Evolutionary conservation across 2,329 filamentous ascomycete species (phyloP), one percentile per base, ranked within the genome.

Genomic region (Colletotrichum nymphaeae): DNA sequence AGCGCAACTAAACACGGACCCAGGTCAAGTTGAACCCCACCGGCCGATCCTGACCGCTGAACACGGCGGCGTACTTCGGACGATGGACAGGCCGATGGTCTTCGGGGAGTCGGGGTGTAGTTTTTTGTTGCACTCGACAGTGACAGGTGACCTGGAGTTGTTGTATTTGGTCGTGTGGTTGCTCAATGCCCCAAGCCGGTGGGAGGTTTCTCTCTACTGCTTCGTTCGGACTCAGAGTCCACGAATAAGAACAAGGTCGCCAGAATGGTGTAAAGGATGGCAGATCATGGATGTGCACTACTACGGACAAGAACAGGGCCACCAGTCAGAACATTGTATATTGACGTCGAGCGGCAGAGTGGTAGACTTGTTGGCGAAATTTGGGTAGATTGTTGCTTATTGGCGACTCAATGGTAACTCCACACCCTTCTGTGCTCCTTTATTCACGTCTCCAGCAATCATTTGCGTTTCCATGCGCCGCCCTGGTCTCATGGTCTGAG

Each of bases 401-500:
- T 37, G 9, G 42, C 57, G 30, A 68, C 37, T 14, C 24, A 63
- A 32, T 49, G 53, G 42, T 28, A 42, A 8, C 37, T 7, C 53
- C 19, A 42, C 19, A 53, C 28, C 19, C 55, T 59, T 28, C 52
- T 63, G 28, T 8, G 14, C 19, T 49, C 6, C 14, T 52, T 52
- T 52, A 28, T 49, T 58, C 52, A 60, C 32, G 32, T 46, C 42
- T 32, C 58, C 32, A 53, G 59, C 42, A 72, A 5, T 69, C 58
- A 64, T 64, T 24, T 60, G n/a, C 57, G 30, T 53, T 35, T 72
- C 58, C 24, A 69, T 69, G 65, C 69, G 65, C 16, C 57, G 49
- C 63, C 64, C 64, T 52, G 22, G 42, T n/a, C 12, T 8, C 42
- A 16, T 9, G 24, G 24, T 19, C 26, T 63, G 26, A 32, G 42